Conservation (phyloP, 164 flowering plant species). For the Amborella trichopoda region DNA sequence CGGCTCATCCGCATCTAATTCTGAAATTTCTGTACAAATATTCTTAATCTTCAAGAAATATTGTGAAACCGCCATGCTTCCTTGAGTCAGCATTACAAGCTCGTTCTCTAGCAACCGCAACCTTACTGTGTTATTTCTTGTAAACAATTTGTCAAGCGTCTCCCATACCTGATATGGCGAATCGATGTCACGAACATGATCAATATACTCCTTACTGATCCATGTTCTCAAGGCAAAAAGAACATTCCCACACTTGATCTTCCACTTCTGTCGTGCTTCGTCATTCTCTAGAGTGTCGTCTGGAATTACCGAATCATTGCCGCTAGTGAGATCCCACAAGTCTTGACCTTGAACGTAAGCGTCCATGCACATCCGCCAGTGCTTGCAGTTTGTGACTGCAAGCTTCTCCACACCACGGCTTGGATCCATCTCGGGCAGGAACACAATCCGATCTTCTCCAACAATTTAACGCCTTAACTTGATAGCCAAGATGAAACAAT, state of each 20-base stretch:
- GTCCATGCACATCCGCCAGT: neutral
- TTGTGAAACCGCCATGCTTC: slow-evolving; percentile 2
- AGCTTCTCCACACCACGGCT: neutral
- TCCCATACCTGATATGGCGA: neutral
- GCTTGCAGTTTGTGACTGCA: neutral
- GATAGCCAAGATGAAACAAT: no score
- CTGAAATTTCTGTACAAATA: neutral
- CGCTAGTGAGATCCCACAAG: neutral
- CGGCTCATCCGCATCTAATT: neutral
- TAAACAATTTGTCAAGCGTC: slow-evolving; percentile 7
- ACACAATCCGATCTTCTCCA: no score
- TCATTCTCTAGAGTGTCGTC: neutral
- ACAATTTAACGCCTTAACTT: no score
- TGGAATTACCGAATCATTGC: neutral
- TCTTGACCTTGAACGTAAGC: neutral
- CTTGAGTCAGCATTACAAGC: slow-evolving; percentile 2
- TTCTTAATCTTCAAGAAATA: slow-evolving; percentile 7
- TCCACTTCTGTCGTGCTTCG: no score
- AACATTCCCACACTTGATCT: no score
- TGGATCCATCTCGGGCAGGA: neutral
- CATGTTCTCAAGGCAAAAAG: no score
- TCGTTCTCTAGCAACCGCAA: slow-evolving; percentile 9
- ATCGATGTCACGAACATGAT: no score
- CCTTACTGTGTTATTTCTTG: slow-evolving; percentile 1
- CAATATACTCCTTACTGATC: no score